Conservation (phyloP, 352 stramenopile species). For the Phytopythium sindhum region DNA sequence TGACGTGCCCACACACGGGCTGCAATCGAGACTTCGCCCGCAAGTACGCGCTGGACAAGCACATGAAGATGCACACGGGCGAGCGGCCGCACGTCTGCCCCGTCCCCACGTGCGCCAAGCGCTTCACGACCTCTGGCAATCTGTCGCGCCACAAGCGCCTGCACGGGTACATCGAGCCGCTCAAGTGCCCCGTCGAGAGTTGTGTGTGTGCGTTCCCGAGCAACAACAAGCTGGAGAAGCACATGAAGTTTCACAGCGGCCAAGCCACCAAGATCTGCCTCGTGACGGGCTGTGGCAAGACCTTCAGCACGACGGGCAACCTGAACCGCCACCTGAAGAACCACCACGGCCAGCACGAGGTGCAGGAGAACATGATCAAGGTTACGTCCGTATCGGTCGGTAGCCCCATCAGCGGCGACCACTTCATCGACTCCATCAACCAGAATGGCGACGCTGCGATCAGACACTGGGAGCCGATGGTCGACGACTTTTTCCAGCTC, state of each 20-base stretch:
- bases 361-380: constrained; percentile 4
- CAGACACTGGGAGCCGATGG: neutral
- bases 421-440: constrained; percentile 12
- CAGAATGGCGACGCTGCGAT: neutral
- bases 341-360: constrained; percentile 14
- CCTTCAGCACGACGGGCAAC: constrained; percentile 48
- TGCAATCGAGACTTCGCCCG: constrained; percentile 18
- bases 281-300: constrained; percentile 32
- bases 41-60: constrained; percentile 29
- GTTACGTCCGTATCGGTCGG: constrained; percentile 3
- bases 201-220: constrained; percentile 17
- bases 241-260: constrained; percentile 34
- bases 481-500: neutral
- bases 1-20: constrained; percentile 17
- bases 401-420: constrained; percentile 24
- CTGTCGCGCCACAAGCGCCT: constrained; percentile 33
- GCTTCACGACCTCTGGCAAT: constrained; percentile 39
- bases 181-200: constrained; percentile 9
- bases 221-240: constrained; percentile 21
- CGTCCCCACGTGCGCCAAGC: constrained; percentile 26
- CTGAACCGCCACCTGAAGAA: constrained; percentile 33
- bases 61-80: constrained; percentile 30
- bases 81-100: constrained; percentile 28
- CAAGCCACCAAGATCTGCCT: constrained; percentile 19
- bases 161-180: constrained; percentile 22